Base-by-base conservation (phyloP, 306 rosid species). In the Parietaria judaica region DNA sequence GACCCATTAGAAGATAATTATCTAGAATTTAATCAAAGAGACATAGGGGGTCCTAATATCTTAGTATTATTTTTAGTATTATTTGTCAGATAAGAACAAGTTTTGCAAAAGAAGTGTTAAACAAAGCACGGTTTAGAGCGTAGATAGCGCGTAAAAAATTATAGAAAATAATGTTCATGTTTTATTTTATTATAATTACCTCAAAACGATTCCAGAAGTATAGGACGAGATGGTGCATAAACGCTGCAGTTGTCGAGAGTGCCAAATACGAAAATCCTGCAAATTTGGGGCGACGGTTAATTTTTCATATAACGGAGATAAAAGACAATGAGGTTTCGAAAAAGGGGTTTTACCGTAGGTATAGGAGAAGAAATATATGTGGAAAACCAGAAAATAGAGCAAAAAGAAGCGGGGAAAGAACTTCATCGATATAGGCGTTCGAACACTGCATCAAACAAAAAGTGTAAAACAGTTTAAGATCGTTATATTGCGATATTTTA, bases 401-500 rank as follows among this genome's bases (percentile, higher is more conserved):
- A 94, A 77, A 83, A 88, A 88, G 86, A 94, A 94, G 72, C 97
- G 99, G 61, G 99, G 99, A 70, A 94, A 94, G 80, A 88, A 94
- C 86, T 94, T 94, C 99, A 88, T 94, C 3, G 99, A 94, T 79
- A 94, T 88, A 55, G 99, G 99, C 38, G 99, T 94, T 37, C 99
- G 95, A 34, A 89, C 99, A 64, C 99, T 94, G 97, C 88, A 79
- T 70, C 51, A 64, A 71, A 23, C 31, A 23, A 23, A 23, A 23
- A 23, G 31, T 52, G 48, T 52, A 75, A 56, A 64, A 49, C 1
- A 49, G 13, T 1, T 49, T n/a, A 56, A 12, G 60, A 56, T 2
- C 9, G 15, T 56, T 34, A 31, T 56, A 34, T 35, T 14, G 62
- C 31, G 41, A 15, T 34, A 16, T 11, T 11, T 14, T 15, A n/a